Conservation (phyloP, 345 rosid genomes). For the Excoecaria agallocha region DNA sequence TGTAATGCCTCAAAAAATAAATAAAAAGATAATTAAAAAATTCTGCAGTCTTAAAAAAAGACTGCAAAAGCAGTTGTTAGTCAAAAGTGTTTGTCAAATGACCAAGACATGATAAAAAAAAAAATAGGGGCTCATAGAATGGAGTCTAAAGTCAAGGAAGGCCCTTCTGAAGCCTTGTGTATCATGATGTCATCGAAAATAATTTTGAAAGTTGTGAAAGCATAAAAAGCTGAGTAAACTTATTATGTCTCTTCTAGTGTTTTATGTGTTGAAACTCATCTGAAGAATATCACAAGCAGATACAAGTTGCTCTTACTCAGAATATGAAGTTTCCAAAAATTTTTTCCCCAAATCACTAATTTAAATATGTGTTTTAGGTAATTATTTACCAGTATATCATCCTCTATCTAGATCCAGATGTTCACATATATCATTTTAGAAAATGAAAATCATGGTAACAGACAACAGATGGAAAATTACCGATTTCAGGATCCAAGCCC, state of each 20-base stretch:
- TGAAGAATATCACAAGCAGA: neutral
- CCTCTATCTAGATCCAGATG: too few species aligned
- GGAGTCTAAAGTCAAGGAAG: too few species aligned
- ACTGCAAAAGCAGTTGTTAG: neutral
- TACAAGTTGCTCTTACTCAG: too few species aligned
- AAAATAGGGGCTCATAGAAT: too few species aligned
- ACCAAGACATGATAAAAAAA: too few species aligned
- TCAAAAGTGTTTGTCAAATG: neutral
- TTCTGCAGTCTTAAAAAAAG: neutral
- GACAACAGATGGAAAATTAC: constrained; percentile 36
- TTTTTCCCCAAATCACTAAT: too few species aligned
- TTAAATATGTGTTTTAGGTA: too few species aligned
- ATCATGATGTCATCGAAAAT: too few species aligned
- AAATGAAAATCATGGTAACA: too few species aligned
- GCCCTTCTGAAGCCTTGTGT: too few species aligned
- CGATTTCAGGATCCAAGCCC: constrained; percentile 99
- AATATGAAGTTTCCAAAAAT: neutral
- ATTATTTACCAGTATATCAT: too few species aligned
- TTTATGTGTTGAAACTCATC: neutral
- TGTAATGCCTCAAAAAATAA: neutral
- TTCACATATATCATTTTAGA: too few species aligned
- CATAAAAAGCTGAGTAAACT: neutral
- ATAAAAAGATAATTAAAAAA: neutral
- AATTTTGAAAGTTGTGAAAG: neutral
- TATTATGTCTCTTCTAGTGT: neutral